Evolutionary conservation across 192 early-diverging fungal genomes (phyloP).

Genomic region (Backusella tuberculispora): DNA sequence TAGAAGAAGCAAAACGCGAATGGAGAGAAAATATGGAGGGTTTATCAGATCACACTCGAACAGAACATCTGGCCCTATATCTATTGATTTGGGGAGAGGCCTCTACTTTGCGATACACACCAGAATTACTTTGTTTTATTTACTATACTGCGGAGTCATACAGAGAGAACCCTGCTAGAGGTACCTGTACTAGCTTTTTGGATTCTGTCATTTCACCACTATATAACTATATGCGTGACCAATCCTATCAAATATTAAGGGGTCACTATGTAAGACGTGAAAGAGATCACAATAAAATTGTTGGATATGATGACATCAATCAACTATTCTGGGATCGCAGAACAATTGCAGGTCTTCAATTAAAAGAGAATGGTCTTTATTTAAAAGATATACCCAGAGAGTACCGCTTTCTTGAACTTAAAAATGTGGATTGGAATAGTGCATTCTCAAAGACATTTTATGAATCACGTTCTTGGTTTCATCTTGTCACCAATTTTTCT

Average conservation of each 20-base stretch:
- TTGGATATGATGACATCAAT: conserved; percentile 76
- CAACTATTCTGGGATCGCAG: conserved; percentile 70
- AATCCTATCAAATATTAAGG: conserved; percentile 61
- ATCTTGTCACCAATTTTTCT: conserved; percentile 70
- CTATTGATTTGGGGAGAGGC: conserved; percentile 72
- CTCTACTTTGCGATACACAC: conserved; percentile 61
- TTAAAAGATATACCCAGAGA: conserved; percentile 58
- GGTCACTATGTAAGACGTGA: conserved; percentile 66
- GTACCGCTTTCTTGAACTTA: conserved; percentile 57
- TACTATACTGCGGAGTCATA: conserved; percentile 61
- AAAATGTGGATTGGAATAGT: conserved; percentile 61
- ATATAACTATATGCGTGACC: conserved; percentile 66
- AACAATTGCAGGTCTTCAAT: conserved; percentile 50
- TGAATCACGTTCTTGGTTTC: conserved; percentile 68
- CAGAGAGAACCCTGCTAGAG: conserved; percentile 23
- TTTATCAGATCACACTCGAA: conserved; percentile 60
- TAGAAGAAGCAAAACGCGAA: conserved; percentile 43
- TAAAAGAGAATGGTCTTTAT: conserved; percentile 49
- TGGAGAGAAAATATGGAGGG: conserved; percentile 65
- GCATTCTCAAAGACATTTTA: conserved; percentile 71
- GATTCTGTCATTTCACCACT: conserved; percentile 62
- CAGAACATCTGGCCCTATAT: conserved; percentile 62
- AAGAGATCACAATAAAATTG: conserved; percentile 65
- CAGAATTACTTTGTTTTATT: conserved; percentile 68
- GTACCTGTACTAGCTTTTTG: conserved; percentile 59